Base-by-base conservation (phyloP, 2,329 filamentous ascomycete genomes). In the Calonectria pteridis region DNA sequence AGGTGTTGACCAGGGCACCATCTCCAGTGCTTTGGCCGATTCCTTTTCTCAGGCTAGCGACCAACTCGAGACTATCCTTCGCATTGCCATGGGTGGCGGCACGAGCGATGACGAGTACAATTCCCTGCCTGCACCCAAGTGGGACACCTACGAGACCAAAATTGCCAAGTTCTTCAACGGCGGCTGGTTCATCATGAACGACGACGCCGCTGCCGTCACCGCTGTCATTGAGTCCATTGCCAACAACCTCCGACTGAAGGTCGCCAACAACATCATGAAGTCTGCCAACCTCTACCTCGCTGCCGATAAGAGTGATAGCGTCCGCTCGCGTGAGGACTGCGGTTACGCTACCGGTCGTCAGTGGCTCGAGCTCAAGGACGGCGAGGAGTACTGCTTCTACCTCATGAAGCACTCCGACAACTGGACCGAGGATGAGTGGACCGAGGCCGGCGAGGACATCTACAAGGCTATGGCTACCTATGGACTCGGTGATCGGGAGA, bases 81-180 rank as follows among this genome's bases (percentile, higher is more conserved):
- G 55, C 26, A 62, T 62, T 28, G 14, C 55, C 7, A 62, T 62
- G 55, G 55, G 55, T 13, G 33, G 55, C 2, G 33, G 55, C 23
- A 62, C 55, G 4, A 62, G 55, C 35, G 33, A 62, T 13, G 55
- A 62, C 6, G 55, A 62, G 7, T 62, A 62, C 7, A 37, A 28
- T 6, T 62, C 55, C 31, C 23, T 62, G 33, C 55, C 55, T 4
- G 55, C 67, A 28, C 67, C 67, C n/a, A 50, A 50, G 31, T 69
- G 55, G 67, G 67, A 69, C 35, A 69, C 67, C 28, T 69, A 69
- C 18, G 67, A 69, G 23, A 69, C 67, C 43, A 69, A 69, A 11
- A 31, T 69, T 26, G 67, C 67, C 14, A 69, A 69, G 28, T 69
- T 69, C 51, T 69, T 69, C 40, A 69, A 69, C 11, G 67, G 67